phyloP scores from a whole-genome alignment of 495 filamentous ascomycete genomes.

The Niebla homalea region DNA sequence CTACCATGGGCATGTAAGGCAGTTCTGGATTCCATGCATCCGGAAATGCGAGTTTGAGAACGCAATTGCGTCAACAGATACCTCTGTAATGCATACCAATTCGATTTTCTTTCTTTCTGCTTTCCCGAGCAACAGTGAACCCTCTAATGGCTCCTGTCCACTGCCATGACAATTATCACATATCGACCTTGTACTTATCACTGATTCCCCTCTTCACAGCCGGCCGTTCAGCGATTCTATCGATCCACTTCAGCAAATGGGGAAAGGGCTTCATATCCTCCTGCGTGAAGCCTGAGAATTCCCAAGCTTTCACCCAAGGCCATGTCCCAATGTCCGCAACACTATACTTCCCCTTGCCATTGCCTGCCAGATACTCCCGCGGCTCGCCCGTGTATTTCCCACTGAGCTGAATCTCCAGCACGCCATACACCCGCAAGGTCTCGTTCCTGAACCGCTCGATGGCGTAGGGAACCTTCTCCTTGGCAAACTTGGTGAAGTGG shows the following conservation, averaged over 20 bases:
- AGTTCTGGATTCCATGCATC: too few relatives aligned
- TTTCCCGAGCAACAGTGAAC: too few relatives aligned
- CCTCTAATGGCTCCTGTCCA: too few relatives aligned
- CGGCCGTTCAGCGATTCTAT: conserved; percentile 34
- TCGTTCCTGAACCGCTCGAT: conserved; percentile 42
- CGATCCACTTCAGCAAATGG: conserved; percentile 41
- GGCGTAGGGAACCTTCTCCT: conserved; percentile 36
- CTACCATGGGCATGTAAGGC: too few relatives aligned
- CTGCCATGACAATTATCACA: too few relatives aligned
- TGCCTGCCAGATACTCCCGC: conserved; percentile 39
- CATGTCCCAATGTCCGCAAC: conserved; percentile 43
- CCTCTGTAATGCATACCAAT: too few relatives aligned
- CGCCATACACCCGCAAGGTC: conserved; percentile 37
- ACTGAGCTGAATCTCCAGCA: conserved; percentile 36
- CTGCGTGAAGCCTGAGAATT: conserved; percentile 27
- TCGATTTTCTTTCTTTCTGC: too few relatives aligned
- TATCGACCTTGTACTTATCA: conserved; percentile 24
- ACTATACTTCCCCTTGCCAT: conserved; percentile 40
- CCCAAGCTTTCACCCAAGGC: conserved; percentile 40
- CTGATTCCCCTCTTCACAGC: conserved; percentile 39
- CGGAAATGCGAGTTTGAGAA: too few relatives aligned
- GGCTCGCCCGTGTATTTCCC: conserved; percentile 23
- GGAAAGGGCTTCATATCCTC: conserved; percentile 39
- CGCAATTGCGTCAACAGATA: too few relatives aligned
- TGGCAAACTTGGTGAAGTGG: conserved; percentile 24